Evolutionary conservation across 179 eudicot species (phyloP).

Genomic region (Vitellaria paradoxa): DNA sequence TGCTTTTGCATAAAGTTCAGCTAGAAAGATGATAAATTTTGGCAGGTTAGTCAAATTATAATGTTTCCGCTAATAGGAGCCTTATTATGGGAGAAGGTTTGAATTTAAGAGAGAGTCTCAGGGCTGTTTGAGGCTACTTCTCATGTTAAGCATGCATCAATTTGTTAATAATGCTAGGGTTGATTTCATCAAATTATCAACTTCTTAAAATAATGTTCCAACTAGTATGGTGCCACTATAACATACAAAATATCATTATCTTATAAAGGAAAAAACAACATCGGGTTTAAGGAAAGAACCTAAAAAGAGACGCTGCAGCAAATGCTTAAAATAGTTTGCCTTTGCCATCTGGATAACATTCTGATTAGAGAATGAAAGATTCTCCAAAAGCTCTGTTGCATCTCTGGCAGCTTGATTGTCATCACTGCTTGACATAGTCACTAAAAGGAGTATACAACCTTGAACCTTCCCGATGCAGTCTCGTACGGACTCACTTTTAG

Average conservation of each 20-base stretch:
- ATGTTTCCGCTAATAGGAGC: neutral
- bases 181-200: neutral
- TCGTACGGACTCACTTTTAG: slow-evolving; percentile 25
- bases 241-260: neutral
- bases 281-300: slow-evolving; percentile 20
- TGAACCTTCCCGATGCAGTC: slow-evolving; percentile 37
- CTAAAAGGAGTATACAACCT: slow-evolving; percentile 46
- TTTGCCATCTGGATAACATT: slow-evolving; percentile 46
- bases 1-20: no score
- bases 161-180: neutral
- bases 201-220: neutral
- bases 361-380: slow-evolving; percentile 39
- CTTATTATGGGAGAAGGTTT: neutral
- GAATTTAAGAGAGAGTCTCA: neutral
- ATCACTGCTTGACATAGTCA: slow-evolving; percentile 34
- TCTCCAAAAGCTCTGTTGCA: slow-evolving; percentile 36
- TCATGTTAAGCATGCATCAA: neutral
- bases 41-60: neutral
- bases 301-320: slow-evolving; percentile 36
- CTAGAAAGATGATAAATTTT: no score
- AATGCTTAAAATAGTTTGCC: slow-evolving; percentile 36
- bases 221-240: neutral
- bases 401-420: slow-evolving; percentile 36
- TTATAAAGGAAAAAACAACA: neutral
- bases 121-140: neutral